Evolutionary conservation across 345 rosid genomes (phyloP).

Genomic region (Syzygium oleosum): DNA sequence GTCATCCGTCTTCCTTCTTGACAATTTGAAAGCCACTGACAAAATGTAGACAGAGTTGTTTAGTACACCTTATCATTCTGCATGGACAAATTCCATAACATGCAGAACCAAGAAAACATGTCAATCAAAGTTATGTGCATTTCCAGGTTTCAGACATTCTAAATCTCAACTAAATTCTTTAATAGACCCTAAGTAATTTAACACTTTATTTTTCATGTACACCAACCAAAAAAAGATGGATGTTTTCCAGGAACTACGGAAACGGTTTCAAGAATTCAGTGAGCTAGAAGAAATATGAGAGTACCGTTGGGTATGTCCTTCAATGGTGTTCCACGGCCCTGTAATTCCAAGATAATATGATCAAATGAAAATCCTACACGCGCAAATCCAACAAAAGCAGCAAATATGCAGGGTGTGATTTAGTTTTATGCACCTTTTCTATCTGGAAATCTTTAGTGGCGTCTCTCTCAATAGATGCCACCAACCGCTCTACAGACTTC

Average conservation of each 20-base stretch:
- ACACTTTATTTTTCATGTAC: background rate
- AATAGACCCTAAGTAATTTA: background rate
- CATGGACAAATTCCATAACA: background rate
- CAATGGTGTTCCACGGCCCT: slow-evolving; percentile 83
- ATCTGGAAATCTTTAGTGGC: slow-evolving; percentile 56
- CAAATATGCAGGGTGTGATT: background rate
- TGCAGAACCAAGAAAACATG: background rate
- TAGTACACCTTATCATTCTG: background rate
- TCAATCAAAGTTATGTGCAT: background rate
- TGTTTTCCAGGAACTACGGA: background rate
- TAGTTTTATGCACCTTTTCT: slow-evolving; percentile 47
- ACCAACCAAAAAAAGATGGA: background rate
- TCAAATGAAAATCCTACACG: background rate
- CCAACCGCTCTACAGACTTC: slow-evolving; percentile 91
- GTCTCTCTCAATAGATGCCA: slow-evolving; percentile 69
- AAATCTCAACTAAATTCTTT: background rate
- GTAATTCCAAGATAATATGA: slow-evolving; percentile 11
- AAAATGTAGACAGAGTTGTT: background rate
- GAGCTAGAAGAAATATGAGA: slow-evolving; percentile 1
- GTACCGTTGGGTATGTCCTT: slow-evolving; percentile 95
- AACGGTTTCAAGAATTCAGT: background rate
- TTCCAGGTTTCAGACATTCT: background rate
- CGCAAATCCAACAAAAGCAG: background rate
- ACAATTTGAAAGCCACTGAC: slow-evolving; percentile 79
- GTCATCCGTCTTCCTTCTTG: slow-evolving; percentile 75